Conservation (phyloP, 2,329 filamentous ascomycete genomes). For the Exophiala calicioides region DNA sequence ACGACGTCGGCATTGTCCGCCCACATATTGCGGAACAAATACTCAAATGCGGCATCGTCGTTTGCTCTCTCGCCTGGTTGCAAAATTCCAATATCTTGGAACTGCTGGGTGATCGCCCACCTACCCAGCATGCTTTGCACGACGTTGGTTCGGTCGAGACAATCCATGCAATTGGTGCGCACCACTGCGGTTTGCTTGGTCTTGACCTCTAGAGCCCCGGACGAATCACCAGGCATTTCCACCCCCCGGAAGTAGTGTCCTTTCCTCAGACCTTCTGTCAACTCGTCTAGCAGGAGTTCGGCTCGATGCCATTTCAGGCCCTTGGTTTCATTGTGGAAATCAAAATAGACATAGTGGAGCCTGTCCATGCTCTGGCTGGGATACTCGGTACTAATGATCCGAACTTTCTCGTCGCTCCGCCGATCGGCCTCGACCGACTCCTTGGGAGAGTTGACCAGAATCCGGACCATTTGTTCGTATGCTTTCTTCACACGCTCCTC, state of each 20-base stretch:
- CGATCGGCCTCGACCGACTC: conserved; percentile 67
- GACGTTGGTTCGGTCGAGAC: conserved; percentile 94
- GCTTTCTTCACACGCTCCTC: conserved; percentile 87
- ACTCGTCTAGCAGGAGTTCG: conserved; percentile 77
- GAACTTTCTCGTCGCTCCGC: conserved; percentile 76
- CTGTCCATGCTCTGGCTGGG: conserved; percentile 69
- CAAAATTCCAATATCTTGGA: conserved; percentile 80
- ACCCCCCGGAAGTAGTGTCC: conserved; percentile 93
- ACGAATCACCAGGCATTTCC: conserved; percentile 72
- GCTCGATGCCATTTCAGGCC: conserved; percentile 91
- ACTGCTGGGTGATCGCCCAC: conserved; percentile 83
- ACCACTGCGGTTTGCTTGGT: conserved; percentile 85
- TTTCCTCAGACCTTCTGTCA: conserved; percentile 71
- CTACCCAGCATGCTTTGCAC: conserved; percentile 96
- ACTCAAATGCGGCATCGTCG: conserved; percentile 79
- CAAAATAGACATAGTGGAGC: conserved; percentile 96
- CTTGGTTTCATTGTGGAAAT: conserved; percentile 97
- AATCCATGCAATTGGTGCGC: conserved; percentile 99
- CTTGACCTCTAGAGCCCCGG: conserved; percentile 75
- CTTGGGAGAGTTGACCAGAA: conserved; percentile 67
- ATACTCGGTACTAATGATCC: conserved; percentile 59
- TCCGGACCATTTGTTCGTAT: conserved; percentile 85
- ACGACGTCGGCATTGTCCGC: conserved; percentile 97
- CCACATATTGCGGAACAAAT: conserved; percentile 95
- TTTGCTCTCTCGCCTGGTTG: conserved; percentile 73